These are phyloP conservation scores for Paecilomyces variotii DNA, from an alignment of 2,329 filamentous ascomycete species.

Conservation along the genomic window DNA sequence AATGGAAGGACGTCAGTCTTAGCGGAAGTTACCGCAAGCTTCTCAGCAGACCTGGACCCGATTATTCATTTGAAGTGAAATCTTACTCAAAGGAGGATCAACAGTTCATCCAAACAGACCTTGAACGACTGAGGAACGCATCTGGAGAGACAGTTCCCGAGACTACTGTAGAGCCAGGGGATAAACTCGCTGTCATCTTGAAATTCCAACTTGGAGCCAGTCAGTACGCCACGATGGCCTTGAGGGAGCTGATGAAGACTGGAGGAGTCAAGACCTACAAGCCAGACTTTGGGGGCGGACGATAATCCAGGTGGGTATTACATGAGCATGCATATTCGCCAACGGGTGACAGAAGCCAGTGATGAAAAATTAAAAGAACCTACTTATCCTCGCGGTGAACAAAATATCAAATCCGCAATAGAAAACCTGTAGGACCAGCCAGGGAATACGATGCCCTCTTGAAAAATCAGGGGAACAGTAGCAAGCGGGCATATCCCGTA, in stretches of 20 bases:
- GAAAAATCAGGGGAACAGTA: neutral
- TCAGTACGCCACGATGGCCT: conserved; percentile 76
- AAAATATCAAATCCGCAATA: neutral
- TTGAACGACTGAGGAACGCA: conserved; percentile 55
- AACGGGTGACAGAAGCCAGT: neutral
- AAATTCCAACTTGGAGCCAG: conserved; percentile 70
- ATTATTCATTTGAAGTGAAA: conserved; percentile 60
- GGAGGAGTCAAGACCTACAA: conserved; percentile 55
- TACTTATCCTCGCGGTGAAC: neutral
- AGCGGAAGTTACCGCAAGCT: conserved; percentile 83
- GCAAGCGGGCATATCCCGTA: neutral
- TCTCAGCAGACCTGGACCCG: conserved; percentile 59
- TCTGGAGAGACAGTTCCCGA: conserved; percentile 11
- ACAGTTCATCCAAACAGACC: conserved; percentile 83
- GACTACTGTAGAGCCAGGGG: conserved; percentile 8
- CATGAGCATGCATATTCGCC: neutral
- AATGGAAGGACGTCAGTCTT: conserved; percentile 79
- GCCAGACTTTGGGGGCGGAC: conserved; percentile 51
- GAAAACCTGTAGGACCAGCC: neutral
- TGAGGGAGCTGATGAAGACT: conserved; percentile 67
- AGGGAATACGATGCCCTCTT: neutral
- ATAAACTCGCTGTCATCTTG: conserved; percentile 59
- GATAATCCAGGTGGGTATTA: conserved; percentile 6
- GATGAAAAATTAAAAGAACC: neutral
- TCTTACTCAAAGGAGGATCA: conserved; percentile 59